Evolutionary conservation across 371 early-diverging fungal species (phyloP).

Genomic region (Lichtheimia hyalospora): DNA sequence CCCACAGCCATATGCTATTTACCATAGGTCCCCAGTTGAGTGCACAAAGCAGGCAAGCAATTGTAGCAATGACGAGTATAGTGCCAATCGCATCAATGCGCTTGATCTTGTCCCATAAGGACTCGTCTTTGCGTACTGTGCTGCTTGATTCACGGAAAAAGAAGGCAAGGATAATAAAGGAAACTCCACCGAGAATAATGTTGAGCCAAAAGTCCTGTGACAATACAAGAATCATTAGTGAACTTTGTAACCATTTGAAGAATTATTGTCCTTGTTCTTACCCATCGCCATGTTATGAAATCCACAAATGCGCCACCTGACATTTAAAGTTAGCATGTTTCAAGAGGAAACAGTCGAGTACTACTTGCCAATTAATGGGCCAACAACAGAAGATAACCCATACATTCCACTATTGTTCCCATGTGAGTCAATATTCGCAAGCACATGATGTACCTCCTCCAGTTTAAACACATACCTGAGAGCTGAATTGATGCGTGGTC

Average conservation of each 20-base stretch:
- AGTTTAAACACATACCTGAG: conserved; percentile 25
- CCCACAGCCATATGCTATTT: neutral
- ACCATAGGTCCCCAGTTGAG: conserved; percentile 45
- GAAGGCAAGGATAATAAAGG: conserved; percentile 50
- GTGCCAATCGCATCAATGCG: conserved; percentile 61
- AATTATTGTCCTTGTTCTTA: too few species aligned
- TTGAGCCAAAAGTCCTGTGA: conserved; percentile 68
- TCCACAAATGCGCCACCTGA: conserved; percentile 61
- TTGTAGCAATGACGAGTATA: conserved; percentile 6
- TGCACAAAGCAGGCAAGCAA: conserved; percentile 46
- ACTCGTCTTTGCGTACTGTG: conserved; percentile 27
- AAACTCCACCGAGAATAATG: conserved; percentile 62
- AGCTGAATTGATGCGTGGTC: conserved; percentile 64
- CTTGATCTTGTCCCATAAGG: conserved; percentile 49
- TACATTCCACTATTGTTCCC: conserved; percentile 35
- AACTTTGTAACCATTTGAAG: too few species aligned
- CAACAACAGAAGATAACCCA: conserved; percentile 70
- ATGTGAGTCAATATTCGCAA: too few species aligned
- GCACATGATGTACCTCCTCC: too few species aligned
- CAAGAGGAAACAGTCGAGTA: conserved; percentile 1
- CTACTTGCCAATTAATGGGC: conserved; percentile 57
- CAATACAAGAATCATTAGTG: too few species aligned
- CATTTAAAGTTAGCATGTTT: conserved; percentile 9
- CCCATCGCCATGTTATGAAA: conserved; percentile 10
- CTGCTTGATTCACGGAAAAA: conserved; percentile 45